These are phyloP conservation scores for Cytospora piceae DNA, from an alignment of 2,329 filamentous ascomycete species.

Conservation along the genomic window DNA sequence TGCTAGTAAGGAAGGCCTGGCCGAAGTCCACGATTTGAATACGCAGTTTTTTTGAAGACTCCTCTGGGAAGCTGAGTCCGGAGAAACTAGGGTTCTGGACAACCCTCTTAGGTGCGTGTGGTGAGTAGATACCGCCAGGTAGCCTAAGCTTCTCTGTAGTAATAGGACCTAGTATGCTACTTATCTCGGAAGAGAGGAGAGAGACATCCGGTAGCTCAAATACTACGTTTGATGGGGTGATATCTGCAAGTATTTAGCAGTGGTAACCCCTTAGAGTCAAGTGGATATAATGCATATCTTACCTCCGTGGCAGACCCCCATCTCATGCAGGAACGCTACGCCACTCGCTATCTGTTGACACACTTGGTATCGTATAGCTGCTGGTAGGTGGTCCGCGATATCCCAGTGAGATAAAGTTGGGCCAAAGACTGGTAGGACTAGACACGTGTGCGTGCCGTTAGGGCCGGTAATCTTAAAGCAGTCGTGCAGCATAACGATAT, in stretches of 20 bases:
- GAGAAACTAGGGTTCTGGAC: not conserved
- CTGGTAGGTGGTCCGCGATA: not conserved
- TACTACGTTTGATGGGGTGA: not conserved
- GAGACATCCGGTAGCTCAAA: conserved; percentile 5
- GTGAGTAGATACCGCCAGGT: not conserved
- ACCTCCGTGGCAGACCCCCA: conserved; percentile 11
- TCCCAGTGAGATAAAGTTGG: not conserved
- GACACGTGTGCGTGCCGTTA: conserved; percentile 6
- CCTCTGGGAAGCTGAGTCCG: not conserved
- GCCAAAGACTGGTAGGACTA: conserved; percentile 6
- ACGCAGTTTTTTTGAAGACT: not conserved
- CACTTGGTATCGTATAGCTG: not conserved
- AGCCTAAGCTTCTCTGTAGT: not conserved
- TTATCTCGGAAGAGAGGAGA: not conserved
- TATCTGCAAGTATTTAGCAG: not conserved
- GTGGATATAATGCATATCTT: not conserved
- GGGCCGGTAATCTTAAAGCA: conserved; percentile 8
- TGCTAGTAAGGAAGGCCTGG: not conserved
- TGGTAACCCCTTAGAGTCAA: not conserved
- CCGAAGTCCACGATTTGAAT: not conserved
- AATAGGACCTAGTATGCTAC: not conserved
- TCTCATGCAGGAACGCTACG: not conserved
- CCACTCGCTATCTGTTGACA: conserved; percentile 8
- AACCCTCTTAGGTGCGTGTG: conserved; percentile 3
- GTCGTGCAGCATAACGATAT: not conserved